These are phyloP conservation scores for Tetrapyrgos nigripes DNA, from an alignment of 1,284 basidiomycete genomes.

Conservation along the genomic window DNA sequence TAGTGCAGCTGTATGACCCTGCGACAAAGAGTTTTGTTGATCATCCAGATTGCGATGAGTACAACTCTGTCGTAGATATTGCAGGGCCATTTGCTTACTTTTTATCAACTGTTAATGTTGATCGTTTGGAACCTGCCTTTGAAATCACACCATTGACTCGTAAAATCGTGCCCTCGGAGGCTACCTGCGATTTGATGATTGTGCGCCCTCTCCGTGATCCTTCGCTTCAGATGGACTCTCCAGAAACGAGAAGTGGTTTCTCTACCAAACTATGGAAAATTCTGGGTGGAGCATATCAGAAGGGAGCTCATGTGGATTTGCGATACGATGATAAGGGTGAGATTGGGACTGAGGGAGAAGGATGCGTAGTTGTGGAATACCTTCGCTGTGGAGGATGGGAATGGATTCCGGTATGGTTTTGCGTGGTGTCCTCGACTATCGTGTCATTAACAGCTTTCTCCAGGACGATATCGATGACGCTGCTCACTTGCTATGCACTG, in stretches of 20 bases:
- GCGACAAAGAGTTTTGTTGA: conserved; percentile 52
- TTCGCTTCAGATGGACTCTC: conserved; percentile 45
- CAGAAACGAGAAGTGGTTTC: conserved; percentile 50
- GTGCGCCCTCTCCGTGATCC: conserved; percentile 83
- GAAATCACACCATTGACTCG: conserved; percentile 67
- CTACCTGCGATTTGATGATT: conserved; percentile 80
- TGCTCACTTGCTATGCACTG: conserved; percentile 75
- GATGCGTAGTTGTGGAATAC: conserved; percentile 78
- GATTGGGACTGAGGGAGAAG: conserved; percentile 47
- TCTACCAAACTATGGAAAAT: conserved; percentile 55
- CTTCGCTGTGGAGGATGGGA: conserved; percentile 82
- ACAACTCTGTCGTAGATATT: conserved; percentile 50
- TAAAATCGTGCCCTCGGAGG: conserved; percentile 53
- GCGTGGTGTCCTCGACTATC: conserved; percentile 8
- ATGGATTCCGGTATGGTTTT: conserved; percentile 81
- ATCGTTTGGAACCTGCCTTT: conserved; percentile 75
- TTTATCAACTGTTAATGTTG: conserved; percentile 80
- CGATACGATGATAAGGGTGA: conserved; percentile 60
- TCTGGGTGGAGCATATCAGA: conserved; percentile 72
- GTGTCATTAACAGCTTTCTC: conserved; percentile 13
- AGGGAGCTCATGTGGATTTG: conserved; percentile 73
- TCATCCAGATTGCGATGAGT: conserved; percentile 40
- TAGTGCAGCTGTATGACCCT: conserved; percentile 70
- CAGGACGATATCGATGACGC: conserved; percentile 62
- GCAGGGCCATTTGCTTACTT: conserved; percentile 89